Evolutionary conservation across 345 rosid genomes (phyloP).

Genomic region (Gossypium stocksii): DNA sequence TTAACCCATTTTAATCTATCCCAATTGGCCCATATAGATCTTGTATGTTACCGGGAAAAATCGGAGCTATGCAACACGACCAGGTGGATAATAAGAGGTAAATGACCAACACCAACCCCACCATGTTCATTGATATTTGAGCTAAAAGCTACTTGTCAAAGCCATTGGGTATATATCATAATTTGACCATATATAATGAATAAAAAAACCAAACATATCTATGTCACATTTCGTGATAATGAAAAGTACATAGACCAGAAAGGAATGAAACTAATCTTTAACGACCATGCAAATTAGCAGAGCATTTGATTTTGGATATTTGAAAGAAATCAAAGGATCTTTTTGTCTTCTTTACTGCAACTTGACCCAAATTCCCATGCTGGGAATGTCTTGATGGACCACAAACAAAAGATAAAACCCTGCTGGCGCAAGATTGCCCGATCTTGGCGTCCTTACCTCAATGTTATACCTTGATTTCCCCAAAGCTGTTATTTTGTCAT

Average conservation of each 20-base stretch:
- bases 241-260: background rate
- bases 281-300: background rate
- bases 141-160: background rate
- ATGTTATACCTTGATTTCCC: slow-evolving; percentile 33
- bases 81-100: too few species aligned
- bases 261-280: background rate
- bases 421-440: slow-evolving; percentile 50
- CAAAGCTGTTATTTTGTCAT: slow-evolving; percentile 21
- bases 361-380: slow-evolving; percentile 68
- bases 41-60: too few species aligned
- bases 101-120: too few species aligned
- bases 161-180: background rate
- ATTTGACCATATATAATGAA: background rate
- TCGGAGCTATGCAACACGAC: too few species aligned
- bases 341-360: slow-evolving; percentile 9
- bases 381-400: slow-evolving; percentile 61
- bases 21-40: background rate
- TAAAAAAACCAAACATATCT: background rate
- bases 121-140: too few species aligned
- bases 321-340: background rate
- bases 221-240: background rate
- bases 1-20: too few species aligned
- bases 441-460: slow-evolving; percentile 37
- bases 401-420: slow-evolving; percentile 73
- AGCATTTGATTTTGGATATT: background rate